A percentile compares a stretch with the other conserved stretches of the same genome.
Evolutionary conservation across 148 eudicot genomes (phyloP).

Genomic region (Rhododendron ovatum): DNA sequence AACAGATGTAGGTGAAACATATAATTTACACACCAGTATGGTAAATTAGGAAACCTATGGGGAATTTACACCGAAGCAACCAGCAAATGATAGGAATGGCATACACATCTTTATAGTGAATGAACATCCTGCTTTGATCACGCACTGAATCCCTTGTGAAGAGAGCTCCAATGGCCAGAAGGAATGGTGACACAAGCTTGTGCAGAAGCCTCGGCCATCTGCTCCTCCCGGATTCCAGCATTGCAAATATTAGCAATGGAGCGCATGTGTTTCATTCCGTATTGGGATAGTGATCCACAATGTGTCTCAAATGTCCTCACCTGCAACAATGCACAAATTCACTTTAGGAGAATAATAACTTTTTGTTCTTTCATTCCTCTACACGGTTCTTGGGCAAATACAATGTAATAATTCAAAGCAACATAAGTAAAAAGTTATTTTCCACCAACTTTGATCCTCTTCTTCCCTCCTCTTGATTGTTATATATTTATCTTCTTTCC

Average conservation of each 20-base stretch:
- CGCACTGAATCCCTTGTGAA: slow-evolving; percentile 75
- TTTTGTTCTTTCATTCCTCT: neutral
- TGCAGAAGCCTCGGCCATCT: slow-evolving; percentile 77
- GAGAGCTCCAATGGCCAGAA: slow-evolving; percentile 76
- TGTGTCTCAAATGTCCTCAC: slow-evolving; percentile 79
- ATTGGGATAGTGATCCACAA: slow-evolving; percentile 92
- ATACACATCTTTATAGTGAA: neutral
- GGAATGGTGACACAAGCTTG: slow-evolving; percentile 81
- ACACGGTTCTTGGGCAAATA: neutral
- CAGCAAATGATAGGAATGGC: neutral
- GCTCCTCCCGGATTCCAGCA: slow-evolving; percentile 57
- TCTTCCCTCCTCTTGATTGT: neutral
- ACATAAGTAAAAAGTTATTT: neutral
- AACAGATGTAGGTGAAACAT: neutral
- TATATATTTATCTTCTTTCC: neutral
- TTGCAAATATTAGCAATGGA: slow-evolving; percentile 93
- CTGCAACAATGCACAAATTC: slow-evolving; percentile 26
- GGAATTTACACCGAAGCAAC: neutral
- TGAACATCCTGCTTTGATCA: slow-evolving; percentile 14
- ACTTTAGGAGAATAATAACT: neutral
- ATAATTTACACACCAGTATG: neutral
- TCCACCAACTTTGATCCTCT: neutral
- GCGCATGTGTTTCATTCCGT: slow-evolving; percentile 99
- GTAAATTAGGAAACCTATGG: neutral
- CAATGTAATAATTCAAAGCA: neutral